Base-by-base conservation (phyloP, 257 asterid genomes). In the Plectranthus barbatus region DNA sequence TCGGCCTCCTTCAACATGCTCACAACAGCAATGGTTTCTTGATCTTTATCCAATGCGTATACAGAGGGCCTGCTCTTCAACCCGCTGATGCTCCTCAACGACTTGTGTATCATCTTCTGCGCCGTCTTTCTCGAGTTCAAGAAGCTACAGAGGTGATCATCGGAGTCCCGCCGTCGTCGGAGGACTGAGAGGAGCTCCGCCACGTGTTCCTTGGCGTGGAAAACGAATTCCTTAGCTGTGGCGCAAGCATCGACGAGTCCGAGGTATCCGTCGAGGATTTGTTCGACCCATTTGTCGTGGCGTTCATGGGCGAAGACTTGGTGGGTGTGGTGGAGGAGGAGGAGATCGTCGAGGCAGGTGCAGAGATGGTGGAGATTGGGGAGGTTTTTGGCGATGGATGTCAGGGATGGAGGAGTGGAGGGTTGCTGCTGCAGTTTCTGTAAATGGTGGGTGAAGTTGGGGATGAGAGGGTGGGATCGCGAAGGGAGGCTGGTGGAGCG, bases 401-500 rank as follows among this genome's bases (percentile, higher is more conserved):
- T 29, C 3, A 71, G 14, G 48, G 74, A 62, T 20, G 79, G 19
- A 10, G 81, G 11, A 17, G 71, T 9, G 36, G 74, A 42, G 7
- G n/a, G n/a, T n/a, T n/a, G n/a, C n/a, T n/a, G n/a, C n/a, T 40
- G 60, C 1, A 76, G 66, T 17, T 12, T 47, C 0, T 70, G 78
- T 20, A 79, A 29, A 11, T 66, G 74, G 8, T 79, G 56, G 31
- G 68, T 72, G 50, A 79, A 79, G 39, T 73, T 84, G 14, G 76
- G 80, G 20, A 79, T 64, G 21, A 82, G 68, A 7, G 84, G 87
- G 69, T 74, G 83, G 18, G 77, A 74, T 69, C 66, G 66, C 0
- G 77, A 65, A 44, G 83, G 83, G 52, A 81, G 75, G 70, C 84
- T 81, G 14, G 78, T 15, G 23, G 84, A 79, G 45, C 81, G 84